Conservation (phyloP, 176 grass and related monocot genomes). For the Bromus sterilis region DNA sequence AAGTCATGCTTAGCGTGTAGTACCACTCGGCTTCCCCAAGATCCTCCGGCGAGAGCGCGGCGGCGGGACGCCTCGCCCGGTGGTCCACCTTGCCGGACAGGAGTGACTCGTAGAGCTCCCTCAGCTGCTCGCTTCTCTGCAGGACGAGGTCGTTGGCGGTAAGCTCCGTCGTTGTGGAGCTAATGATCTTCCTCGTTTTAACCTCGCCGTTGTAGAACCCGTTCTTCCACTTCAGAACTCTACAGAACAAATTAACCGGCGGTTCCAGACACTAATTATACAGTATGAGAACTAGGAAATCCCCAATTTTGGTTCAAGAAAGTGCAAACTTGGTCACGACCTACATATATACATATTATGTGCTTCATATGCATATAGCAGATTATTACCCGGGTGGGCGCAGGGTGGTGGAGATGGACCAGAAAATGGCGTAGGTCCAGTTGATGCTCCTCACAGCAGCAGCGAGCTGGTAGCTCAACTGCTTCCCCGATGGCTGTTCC, state of each 20-base stretch:
- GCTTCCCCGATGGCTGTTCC: not conserved
- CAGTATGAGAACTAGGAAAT: too few relatives aligned
- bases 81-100: conserved; percentile 47
- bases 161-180: conserved; percentile 41
- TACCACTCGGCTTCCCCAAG: conserved; percentile 74
- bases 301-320: too few relatives aligned
- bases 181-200: conserved; percentile 70
- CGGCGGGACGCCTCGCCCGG: conserved; percentile 46
- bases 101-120: conserved; percentile 70
- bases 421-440: conserved; percentile 89
- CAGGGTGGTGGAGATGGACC: conserved; percentile 39
- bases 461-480: conserved; percentile 53
- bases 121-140: conserved; percentile 73
- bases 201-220: conserved; percentile 94
- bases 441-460: conserved; percentile 55
- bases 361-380: too few relatives aligned
- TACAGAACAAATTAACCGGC: too few relatives aligned
- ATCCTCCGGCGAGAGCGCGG: conserved; percentile 65
- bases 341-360: too few relatives aligned
- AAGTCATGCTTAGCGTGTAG: conserved; percentile 86
- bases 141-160: conserved; percentile 43
- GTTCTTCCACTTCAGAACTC: conserved; percentile 46
- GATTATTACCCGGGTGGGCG: conserved; percentile 44
- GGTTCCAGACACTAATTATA: too few relatives aligned
- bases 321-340: too few relatives aligned